Evolutionary conservation across 2,329 filamentous ascomycete genomes (phyloP), one percentile per base, ranked within the genome.

Genomic region (Ramularia collo-cygni): DNA sequence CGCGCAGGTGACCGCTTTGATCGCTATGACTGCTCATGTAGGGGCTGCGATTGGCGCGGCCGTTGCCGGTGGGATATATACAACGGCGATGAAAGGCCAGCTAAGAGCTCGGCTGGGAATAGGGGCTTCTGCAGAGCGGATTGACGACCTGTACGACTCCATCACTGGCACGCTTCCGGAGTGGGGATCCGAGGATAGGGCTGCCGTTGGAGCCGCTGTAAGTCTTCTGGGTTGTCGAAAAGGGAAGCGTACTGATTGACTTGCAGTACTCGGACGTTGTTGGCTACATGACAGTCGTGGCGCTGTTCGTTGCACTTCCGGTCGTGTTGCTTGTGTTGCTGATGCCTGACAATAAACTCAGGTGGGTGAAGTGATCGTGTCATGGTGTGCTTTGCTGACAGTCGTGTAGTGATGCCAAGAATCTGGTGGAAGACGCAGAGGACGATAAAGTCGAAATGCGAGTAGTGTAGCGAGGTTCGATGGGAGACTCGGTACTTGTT

Each of bases 41-140:
- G 63, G 61, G 29, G 58, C 63, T 7, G 71, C 67, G 40, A 46
- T 74, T 4, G 65, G 65, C 2, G 44, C 53, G 10, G 62, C 58
- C 26, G 53, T 68, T 17, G 68, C 70, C 2, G 70, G 70, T 4
- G 68, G 64, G 5, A 72, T 74, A 9, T 74, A 74, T 47, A 73
- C 70, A 0, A 64, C 62, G n/a, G 62, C 63, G 0, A 62, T 74
- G 45, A 62, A 63, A 21, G 42, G 54, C 3, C 54, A 58, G 4
- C 48, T 72, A 37, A 54, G 55, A 33, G 42, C 51, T 6, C 62
- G 63, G 26, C 50, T 73, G 4, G 66, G 66, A 7, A 36, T 50
- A 0, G 41, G 40, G 3, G 60, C 60, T 2, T 51, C 54, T 2
- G 41, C 57, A 9, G 46, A 50, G 1, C 42, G 60, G 8, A 60